Percentiles rank a stretch among this genome's conserved stretches.
phyloP scores from a whole-genome alignment of 1,284 basidiomycete species.

The Phaffia rhodozyma region DNA sequence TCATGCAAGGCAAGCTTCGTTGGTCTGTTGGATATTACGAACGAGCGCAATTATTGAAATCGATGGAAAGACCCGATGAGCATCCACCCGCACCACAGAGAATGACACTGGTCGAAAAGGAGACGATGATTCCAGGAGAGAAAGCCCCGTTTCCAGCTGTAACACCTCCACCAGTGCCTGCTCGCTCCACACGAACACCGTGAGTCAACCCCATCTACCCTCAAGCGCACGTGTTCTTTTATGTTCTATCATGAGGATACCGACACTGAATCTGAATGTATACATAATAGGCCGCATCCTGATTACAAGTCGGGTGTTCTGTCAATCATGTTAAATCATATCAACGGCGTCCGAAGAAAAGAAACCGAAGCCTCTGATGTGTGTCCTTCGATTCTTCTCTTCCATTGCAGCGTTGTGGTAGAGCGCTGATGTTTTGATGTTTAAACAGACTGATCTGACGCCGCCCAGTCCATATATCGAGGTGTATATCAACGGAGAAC shows the following conservation, averaged over 20 bases:
- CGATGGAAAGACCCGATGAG: slow-evolving; percentile 30
- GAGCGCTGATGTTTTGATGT: slow-evolving; percentile 24
- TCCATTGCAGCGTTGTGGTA: slow-evolving; percentile 2
- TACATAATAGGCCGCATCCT: no score
- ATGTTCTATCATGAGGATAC: no score
- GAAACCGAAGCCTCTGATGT: slow-evolving; percentile 26
- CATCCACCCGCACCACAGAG: slow-evolving; percentile 20
- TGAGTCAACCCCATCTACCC: no score
- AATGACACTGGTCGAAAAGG: slow-evolving; percentile 36
- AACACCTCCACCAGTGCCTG: slow-evolving; percentile 36
- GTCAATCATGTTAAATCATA: slow-evolving; percentile 29
- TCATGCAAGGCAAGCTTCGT: slow-evolving; percentile 27
- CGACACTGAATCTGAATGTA: no score
- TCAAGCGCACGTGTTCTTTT: slow-evolving; percentile 41
- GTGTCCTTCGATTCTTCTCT: no score
- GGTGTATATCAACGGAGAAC: no score
- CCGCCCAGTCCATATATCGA: no score
- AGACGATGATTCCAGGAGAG: slow-evolving; percentile 34
- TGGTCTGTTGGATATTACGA: slow-evolving; percentile 54
- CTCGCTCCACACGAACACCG: slow-evolving; percentile 46
- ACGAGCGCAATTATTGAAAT: slow-evolving; percentile 44
- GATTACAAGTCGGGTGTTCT: background rate
- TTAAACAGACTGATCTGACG: no score
- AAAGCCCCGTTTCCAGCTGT: slow-evolving; percentile 37
- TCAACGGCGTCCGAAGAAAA: slow-evolving; percentile 47